These are phyloP conservation scores for Chaetomidium leptoderma DNA, from an alignment of 495 filamentous ascomycete species.

Conservation along the genomic window DNA sequence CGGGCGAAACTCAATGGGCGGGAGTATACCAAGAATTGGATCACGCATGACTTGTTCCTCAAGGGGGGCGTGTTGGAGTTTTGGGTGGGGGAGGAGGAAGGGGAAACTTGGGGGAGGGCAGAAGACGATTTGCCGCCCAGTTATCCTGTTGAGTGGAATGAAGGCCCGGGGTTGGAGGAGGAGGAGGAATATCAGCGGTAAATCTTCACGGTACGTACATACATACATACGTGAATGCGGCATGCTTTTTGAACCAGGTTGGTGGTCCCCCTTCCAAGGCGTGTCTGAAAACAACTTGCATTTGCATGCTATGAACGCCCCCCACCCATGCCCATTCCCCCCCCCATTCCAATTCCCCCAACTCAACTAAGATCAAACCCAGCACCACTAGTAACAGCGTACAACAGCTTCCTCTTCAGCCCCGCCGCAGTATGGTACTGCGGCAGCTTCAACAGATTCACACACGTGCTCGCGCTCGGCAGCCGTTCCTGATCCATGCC, in stretches of 20 bases:
- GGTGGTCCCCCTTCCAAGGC: too few species aligned
- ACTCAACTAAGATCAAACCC: constrained; percentile 85
- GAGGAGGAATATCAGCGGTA: background rate
- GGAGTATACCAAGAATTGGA: constrained; percentile 64
- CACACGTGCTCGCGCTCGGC: constrained; percentile 94
- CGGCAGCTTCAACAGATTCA: constrained; percentile 92
- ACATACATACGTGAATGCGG: too few species aligned
- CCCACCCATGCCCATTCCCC: background rate
- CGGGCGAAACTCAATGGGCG: constrained; percentile 60
- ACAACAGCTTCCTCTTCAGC: constrained; percentile 75
- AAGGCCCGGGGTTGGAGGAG: background rate
- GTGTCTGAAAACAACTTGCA: too few species aligned
- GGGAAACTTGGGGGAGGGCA: constrained; percentile 59
- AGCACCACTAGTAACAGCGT: constrained; percentile 85
- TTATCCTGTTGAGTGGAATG: constrained; percentile 21
- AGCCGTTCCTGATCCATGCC: constrained; percentile 73
- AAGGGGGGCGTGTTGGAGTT: constrained; percentile 63
- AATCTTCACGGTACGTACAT: too few species aligned
- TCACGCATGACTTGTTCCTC: constrained; percentile 67
- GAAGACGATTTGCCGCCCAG: constrained; percentile 65
- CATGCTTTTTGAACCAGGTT: too few species aligned
- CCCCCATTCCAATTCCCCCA: constrained; percentile 6
- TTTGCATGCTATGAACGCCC: background rate
- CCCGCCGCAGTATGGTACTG: constrained; percentile 61
- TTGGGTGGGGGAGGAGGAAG: constrained; percentile 57